Evolutionary conservation across 768 basidiomycete species (phyloP), one percentile per base, ranked within the genome.

Genomic region (Naganishia antarctica): DNA sequence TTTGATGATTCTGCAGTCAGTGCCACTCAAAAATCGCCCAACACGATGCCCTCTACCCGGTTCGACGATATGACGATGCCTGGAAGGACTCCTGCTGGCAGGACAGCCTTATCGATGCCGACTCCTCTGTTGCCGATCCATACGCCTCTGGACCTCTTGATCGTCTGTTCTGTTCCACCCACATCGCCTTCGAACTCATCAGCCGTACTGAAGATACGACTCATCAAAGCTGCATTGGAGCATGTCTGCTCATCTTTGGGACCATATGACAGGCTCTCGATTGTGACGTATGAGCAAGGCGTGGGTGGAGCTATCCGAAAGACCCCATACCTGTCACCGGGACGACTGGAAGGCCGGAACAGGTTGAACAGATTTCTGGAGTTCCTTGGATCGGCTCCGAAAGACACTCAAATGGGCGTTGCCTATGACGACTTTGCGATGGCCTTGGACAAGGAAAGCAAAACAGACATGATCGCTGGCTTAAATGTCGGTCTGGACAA

Each of bases 401-500:
- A 26, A 2, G 66, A 63, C 3, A 67, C 68, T 66, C 78, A 71
- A 77, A 67, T 78, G 50, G 69, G 77, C 26, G 67, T 67, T 15
- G 3, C 81, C 47, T 87, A 86, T 65, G 85, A 86, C 68, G 82
- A 83, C 65, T 84, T 84, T 68, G 76, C 87, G 75, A 84, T 90
- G 21, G 81, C 85, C 65, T 85, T 85, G 15, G 85, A 85, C 64
- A 87, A 87, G 73, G 93, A 97, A 18, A 93, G 97, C 78, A 90
- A 92, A 79, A 90, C 90, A 28, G 94, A 96, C 76, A 94, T 99
- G 18, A 91, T 98, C 25, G 94, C 93, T 12, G 96, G 93, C n/a
- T 90, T 97, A 63, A 99, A 99, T 75, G 87, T 94, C 71, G 91
- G 90, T 87, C 84, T 98, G 32, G 96, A 99, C 75, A 86, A 94